Conservation (phyloP, 108 stramenopile genomes). For the Cyclostephanos invisitatus region DNA sequence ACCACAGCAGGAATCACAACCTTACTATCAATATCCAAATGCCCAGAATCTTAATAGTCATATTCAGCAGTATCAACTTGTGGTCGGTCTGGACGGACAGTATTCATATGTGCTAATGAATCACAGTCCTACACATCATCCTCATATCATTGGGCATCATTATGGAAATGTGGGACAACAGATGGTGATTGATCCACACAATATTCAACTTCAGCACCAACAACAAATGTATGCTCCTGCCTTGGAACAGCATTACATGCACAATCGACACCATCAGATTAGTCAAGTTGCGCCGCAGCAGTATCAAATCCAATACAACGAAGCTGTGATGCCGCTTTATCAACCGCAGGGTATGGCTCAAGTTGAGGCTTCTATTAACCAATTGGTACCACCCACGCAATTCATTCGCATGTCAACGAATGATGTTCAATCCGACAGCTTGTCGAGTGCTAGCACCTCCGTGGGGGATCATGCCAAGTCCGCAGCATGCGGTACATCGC, state of each 20-base stretch:
- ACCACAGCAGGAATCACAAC: slow-evolving; percentile 7
- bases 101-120: slow-evolving; percentile 69
- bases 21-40: slow-evolving; percentile 17
- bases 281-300: slow-evolving; percentile 30
- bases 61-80: slow-evolving; percentile 54
- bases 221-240: slow-evolving; percentile 30
- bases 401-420: slow-evolving; percentile 38
- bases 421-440: slow-evolving; percentile 37
- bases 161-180: slow-evolving; percentile 38
- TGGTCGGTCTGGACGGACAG: slow-evolving; percentile 78
- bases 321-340: slow-evolving; percentile 16
- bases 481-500: too few relatives aligned
- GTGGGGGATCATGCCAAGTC: background rate
- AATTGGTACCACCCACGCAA: slow-evolving; percentile 30
- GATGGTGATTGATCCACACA: slow-evolving; percentile 46
- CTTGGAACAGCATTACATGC: slow-evolving; percentile 25
- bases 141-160: slow-evolving; percentile 27
- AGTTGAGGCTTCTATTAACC: slow-evolving; percentile 15
- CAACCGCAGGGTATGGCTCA: slow-evolving; percentile 3
- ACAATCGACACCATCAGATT: slow-evolving; percentile 14
- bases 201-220: slow-evolving; percentile 44
- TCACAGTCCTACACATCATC: slow-evolving; percentile 22
- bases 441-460: slow-evolving; percentile 44
- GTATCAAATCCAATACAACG: slow-evolving; percentile 41
- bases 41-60: background rate